phyloP scores from a whole-genome alignment of 2,329 filamentous ascomycete species.

The Nemania abortiva region DNA sequence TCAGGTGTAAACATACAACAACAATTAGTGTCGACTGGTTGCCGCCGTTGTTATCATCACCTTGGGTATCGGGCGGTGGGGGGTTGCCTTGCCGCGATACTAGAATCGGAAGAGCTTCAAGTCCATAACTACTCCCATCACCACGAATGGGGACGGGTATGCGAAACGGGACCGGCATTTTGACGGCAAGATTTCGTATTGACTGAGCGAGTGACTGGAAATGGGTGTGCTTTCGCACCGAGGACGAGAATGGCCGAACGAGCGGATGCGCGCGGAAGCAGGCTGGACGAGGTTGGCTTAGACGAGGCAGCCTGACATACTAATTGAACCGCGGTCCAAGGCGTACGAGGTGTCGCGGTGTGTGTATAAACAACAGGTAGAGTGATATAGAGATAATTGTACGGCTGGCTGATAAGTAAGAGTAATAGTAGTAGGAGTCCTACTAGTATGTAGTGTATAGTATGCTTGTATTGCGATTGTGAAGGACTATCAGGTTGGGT shows the following conservation, averaged over 20 bases:
- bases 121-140: conserved; percentile 14
- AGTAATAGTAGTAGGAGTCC: no score
- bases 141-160: conserved; percentile 43
- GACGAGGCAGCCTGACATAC: conserved; percentile 10
- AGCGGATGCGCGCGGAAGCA: conserved; percentile 24
- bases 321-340: conserved; percentile 32
- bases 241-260: conserved; percentile 3
- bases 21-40: conserved; percentile 28
- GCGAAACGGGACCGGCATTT: conserved; percentile 45
- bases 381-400: conserved; percentile 1
- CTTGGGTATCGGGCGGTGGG: not conserved
- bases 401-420: not conserved
- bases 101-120: conserved; percentile 22
- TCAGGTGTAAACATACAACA: conserved; percentile 30
- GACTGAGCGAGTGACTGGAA: conserved; percentile 43
- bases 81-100: conserved; percentile 14
- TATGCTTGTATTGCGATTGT: conserved; percentile 2
- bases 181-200: conserved; percentile 15
- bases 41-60: not conserved
- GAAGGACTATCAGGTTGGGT: not conserved
- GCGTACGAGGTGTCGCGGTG: conserved; percentile 16
- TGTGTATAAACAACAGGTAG: not conserved
- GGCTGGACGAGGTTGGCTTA: conserved; percentile 22
- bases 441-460: not conserved
- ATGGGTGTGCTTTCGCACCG: conserved; percentile 9